Base-by-base conservation (phyloP, 2,329 filamentous ascomycete species). In the Cladosporium sphaerospermum region DNA sequence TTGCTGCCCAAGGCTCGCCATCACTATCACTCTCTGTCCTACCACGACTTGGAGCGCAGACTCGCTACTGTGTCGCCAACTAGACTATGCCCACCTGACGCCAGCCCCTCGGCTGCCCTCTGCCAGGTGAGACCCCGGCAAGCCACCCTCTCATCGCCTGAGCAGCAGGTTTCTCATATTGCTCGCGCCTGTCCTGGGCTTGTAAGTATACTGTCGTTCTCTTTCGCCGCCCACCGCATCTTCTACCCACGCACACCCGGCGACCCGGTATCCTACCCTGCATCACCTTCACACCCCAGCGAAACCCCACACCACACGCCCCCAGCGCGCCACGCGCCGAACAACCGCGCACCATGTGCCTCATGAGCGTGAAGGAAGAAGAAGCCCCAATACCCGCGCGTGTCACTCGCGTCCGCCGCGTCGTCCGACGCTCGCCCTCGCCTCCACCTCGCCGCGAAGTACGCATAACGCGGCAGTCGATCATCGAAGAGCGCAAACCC, bases 341-440 rank as follows among this genome's bases (percentile, higher is more conserved):
- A 5, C 28, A 43, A 41, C 23, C 36, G 49, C 18, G 33, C 47
- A 42, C 10, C 41, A 76, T 77, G 74, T 77, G 74, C 63, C 71
- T 76, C 34, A 62, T 76, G 64, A 71, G 69, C 56, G 70, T 75
- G 52, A 70, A 69, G 54, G 73, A 75, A 57, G 73, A 75, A 41
- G 65, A 71, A 43, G 63, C 64, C 41, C 46, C 54, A 2, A 54
- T 59, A 13, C 63, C 62, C 14, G 56, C 60, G 18, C 60, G 64
- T 5, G 64, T 71, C 31, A 69, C 73, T 32, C 67, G 68, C 5
- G 69, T 71, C 56, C 66, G 71, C 48, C 65, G 69, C 32, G 55
- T 57, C 39, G 64, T 64, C 57, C 57, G 59, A 40, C 61, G 59
- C 45, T 63, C 66, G 16, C 55, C 57, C 37, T 61, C 60, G 45